Evolutionary conservation across 2,329 filamentous ascomycete species (phyloP).

Genomic region (Colletotrichum tamarilloi): DNA sequence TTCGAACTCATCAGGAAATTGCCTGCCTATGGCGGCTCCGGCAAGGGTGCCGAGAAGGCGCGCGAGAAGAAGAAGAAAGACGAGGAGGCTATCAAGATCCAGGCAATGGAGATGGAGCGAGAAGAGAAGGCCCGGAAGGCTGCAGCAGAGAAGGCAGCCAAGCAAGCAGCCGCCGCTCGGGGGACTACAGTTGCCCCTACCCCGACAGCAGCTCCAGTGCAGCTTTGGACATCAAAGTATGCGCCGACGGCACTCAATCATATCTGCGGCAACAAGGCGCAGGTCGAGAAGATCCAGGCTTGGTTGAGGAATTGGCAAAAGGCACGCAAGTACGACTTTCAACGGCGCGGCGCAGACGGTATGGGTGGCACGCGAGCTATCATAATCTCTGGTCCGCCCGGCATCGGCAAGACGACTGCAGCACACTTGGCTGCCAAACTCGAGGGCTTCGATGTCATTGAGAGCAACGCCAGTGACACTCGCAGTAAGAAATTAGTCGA

Average conservation of each 20-base stretch:
- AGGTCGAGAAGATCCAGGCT: slow-evolving; percentile 87
- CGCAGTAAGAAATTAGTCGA: slow-evolving; percentile 97
- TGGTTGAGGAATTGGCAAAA: slow-evolving; percentile 90
- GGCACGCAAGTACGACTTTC: slow-evolving; percentile 83
- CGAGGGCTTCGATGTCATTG: slow-evolving; percentile 92
- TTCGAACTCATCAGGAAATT: slow-evolving; percentile 85
- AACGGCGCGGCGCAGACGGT: slow-evolving; percentile 84
- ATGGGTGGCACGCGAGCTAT: slow-evolving; percentile 87
- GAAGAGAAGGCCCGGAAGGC: slow-evolving; percentile 74
- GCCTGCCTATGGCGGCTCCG: slow-evolving; percentile 87
- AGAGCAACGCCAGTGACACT: slow-evolving; percentile 95
- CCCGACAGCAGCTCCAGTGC: slow-evolving; percentile 55
- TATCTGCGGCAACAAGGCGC: slow-evolving; percentile 93
- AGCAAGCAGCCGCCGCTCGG: slow-evolving; percentile 60
- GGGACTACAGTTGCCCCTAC: slow-evolving; percentile 51
- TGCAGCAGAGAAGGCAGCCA: slow-evolving; percentile 63
- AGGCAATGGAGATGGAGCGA: slow-evolving; percentile 86
- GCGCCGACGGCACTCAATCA: slow-evolving; percentile 86
- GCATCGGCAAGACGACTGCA: slow-evolving; percentile 97
- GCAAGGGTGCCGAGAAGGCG: slow-evolving; percentile 87
- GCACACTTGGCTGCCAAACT: slow-evolving; percentile 94
- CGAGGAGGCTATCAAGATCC: slow-evolving; percentile 81
- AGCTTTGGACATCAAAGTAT: slow-evolving; percentile 95
- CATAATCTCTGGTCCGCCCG: slow-evolving; percentile 93
- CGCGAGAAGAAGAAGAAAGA: slow-evolving; percentile 88